phyloP scores from a whole-genome alignment of 345 rosid genomes.

The Chamaenerion angustifolium region DNA sequence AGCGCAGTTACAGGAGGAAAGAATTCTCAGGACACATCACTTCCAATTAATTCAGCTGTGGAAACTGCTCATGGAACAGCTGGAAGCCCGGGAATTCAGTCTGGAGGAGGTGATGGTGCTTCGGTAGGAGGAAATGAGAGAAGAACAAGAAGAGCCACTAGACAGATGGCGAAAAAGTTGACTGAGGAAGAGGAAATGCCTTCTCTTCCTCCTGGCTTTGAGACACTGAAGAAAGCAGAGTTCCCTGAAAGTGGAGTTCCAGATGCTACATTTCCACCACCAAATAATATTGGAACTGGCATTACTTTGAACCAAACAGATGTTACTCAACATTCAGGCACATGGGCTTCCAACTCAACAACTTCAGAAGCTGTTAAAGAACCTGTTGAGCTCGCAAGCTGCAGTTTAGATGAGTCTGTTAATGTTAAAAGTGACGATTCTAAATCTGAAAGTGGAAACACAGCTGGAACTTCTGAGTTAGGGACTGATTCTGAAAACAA shows the following conservation, averaged over 20 bases:
- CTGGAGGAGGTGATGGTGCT: conserved; percentile 4
- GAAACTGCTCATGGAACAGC: conserved; percentile 12
- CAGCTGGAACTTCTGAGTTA: no score
- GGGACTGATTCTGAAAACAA: background rate
- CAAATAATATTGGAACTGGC: conserved; percentile 2
- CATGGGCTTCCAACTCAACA: background rate
- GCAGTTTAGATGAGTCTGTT: background rate
- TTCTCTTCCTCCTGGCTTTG: conserved; percentile 16
- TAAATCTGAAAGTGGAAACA: no score
- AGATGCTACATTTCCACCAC: background rate
- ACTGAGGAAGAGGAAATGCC: conserved; percentile 14
- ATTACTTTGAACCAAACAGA: background rate
- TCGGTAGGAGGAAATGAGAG: background rate
- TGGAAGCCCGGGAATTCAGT: conserved; percentile 10
- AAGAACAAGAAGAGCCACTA: conserved; percentile 1
- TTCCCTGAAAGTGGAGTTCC: conserved; percentile 2
- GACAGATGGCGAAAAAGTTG: conserved; percentile 4
- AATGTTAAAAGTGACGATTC: background rate
- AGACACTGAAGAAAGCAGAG: conserved; percentile 6
- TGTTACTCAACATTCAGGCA: background rate
- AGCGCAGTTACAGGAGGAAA: conserved; percentile 19
- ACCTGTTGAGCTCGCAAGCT: background rate
- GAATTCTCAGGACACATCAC: conserved; percentile 12
- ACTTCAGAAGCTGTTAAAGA: conserved; percentile 1
- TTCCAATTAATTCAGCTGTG: conserved; percentile 6